Evolutionary conservation across 1,284 basidiomycete genomes (phyloP).

Genomic region (Microbotryum intermedium): DNA sequence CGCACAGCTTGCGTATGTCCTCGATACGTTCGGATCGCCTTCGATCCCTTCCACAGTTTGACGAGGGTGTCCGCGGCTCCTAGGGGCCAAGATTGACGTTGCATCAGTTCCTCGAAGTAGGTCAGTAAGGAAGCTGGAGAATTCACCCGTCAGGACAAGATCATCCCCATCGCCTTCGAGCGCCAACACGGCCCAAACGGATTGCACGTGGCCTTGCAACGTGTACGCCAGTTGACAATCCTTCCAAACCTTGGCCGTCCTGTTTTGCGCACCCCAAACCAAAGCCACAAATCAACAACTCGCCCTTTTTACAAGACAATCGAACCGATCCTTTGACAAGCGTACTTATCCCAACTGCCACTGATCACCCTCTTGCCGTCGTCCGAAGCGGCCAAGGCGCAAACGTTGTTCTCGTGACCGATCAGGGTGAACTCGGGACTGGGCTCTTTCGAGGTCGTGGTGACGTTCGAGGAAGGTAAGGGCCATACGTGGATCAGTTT

Average conservation of each 20-base stretch:
- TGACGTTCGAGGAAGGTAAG: slow-evolving; percentile 43
- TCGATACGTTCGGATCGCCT: slow-evolving; percentile 55
- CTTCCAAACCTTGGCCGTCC: slow-evolving; percentile 90
- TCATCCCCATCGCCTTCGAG: slow-evolving; percentile 58
- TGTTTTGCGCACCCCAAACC: slow-evolving; percentile 37
- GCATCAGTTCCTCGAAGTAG: background rate
- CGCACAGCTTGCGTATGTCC: slow-evolving; percentile 90
- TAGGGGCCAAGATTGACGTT: slow-evolving; percentile 35
- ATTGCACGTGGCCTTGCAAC: slow-evolving; percentile 76
- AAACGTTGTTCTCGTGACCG: slow-evolving; percentile 87
- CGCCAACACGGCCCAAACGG: slow-evolving; percentile 88
- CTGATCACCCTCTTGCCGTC: slow-evolving; percentile 74
- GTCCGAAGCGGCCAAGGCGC: slow-evolving; percentile 63
- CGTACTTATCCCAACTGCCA: slow-evolving; percentile 95
- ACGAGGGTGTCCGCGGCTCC: slow-evolving; percentile 94
- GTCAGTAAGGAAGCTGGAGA: background rate
- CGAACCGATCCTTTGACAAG: slow-evolving; percentile 8
- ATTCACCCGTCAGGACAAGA: slow-evolving; percentile 64
- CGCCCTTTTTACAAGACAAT: background rate
- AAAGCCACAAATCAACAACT: background rate
- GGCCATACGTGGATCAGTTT: slow-evolving; percentile 71
- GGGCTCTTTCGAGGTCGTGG: slow-evolving; percentile 2
- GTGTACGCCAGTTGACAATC: slow-evolving; percentile 58
- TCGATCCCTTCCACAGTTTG: slow-evolving; percentile 69
- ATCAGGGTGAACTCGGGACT: slow-evolving; percentile 36